A percentile compares a stretch with the other conserved stretches of the same genome.
phyloP scores from a whole-genome alignment of 1,139 yeast genomes.

The Barnettozyma hawaiiensis region DNA sequence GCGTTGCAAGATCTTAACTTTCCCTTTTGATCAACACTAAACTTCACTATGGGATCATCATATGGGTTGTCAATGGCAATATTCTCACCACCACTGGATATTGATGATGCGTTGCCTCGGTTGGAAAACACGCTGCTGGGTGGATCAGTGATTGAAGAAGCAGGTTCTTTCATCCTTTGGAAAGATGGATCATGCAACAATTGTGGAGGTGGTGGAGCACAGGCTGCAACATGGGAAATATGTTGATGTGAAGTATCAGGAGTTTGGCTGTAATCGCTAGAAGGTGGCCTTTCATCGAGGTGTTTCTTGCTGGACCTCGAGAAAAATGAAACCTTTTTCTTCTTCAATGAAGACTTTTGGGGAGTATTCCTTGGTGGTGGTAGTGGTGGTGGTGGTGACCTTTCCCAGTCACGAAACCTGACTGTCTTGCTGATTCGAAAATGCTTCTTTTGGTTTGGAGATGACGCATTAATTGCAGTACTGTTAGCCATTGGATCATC shows the following conservation, averaged over 20 bases:
- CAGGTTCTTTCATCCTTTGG: not conserved
- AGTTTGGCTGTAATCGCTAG: conserved; percentile 20
- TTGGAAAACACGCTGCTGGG: conserved; percentile 7
- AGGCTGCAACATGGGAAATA: not conserved
- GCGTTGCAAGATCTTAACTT: not conserved
- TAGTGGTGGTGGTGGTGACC: too few relatives aligned
- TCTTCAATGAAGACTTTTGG: conserved; percentile 2
- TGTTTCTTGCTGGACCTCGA: conserved; percentile 2
- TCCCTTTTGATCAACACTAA: not conserved
- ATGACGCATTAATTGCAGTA: not conserved
- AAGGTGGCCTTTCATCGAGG: conserved; percentile 4
- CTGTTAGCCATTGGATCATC: conserved; percentile 3
- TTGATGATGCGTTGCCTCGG: not conserved
- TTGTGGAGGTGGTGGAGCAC: not conserved
- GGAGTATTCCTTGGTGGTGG: conserved; percentile 1
- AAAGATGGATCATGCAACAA: not conserved
- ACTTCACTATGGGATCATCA: not conserved
- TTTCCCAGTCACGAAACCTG: conserved; percentile 10
- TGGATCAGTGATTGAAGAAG: conserved; percentile 4
- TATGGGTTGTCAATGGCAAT: conserved; percentile 1
- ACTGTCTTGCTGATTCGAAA: conserved; percentile 8
- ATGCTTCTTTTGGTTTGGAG: conserved; percentile 1
- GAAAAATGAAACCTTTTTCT: conserved; percentile 5
- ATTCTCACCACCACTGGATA: not conserved
- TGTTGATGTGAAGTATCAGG: conserved; percentile 10